Conservation (phyloP, 2,329 filamentous ascomycete species). For the Pestalotiopsis sp. region DNA sequence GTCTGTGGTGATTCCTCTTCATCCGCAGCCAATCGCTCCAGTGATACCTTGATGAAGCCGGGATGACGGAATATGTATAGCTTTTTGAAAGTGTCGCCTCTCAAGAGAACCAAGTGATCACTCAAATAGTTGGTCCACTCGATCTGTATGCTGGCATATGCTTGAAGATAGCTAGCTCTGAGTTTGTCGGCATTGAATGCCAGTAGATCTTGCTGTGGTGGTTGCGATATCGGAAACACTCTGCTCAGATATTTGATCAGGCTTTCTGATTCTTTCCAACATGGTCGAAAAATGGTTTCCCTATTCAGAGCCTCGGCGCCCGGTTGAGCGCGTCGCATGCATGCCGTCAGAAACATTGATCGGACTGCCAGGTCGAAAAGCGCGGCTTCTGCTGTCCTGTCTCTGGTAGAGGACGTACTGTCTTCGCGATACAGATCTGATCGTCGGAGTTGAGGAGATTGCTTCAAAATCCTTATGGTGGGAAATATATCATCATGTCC, state of each 20-base stretch:
- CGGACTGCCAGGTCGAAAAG: background rate
- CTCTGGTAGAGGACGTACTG: background rate
- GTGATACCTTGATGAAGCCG: background rate
- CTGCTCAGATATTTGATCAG: background rate
- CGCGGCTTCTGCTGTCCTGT: background rate
- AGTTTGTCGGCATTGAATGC: background rate
- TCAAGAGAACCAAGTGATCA: background rate
- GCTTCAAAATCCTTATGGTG: background rate
- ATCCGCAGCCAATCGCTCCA: background rate
- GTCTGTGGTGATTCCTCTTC: background rate
- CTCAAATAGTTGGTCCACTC: background rate
- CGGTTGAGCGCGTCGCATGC: background rate
- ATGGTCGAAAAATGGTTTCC: background rate
- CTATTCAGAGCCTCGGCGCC: background rate
- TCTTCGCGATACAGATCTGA: background rate
- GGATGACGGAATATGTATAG: background rate
- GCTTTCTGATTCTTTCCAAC: background rate
- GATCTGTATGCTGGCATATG: background rate
- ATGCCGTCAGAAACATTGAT: background rate
- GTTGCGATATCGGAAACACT: background rate
- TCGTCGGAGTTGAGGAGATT: background rate
- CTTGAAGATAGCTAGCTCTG: background rate
- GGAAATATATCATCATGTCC: background rate
- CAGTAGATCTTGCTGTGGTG: background rate
- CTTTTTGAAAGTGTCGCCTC: background rate